Evolutionary conservation across 306 rosid genomes (phyloP), one percentile per base, ranked within the genome.

Genomic region (Trifolium repens): DNA sequence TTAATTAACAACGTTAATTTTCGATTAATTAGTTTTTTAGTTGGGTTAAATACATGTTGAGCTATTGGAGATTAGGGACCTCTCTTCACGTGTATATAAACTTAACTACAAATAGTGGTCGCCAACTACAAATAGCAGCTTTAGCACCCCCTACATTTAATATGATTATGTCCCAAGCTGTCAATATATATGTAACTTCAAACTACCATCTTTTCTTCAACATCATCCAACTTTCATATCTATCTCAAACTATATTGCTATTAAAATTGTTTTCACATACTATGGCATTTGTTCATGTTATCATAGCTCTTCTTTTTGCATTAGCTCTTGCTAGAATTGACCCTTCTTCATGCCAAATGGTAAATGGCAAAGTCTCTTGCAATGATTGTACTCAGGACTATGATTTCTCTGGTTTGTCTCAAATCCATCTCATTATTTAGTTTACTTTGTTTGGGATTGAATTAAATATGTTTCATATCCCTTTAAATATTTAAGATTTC

Each of bases 291-390:
- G 30, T 80, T 74, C 85, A 73, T 52, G 6, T 80, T 16, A 73
- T 85, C 75, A 58, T 79, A 37, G 74, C 83, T 16, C 77, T 91
- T 69, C 50, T 90, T 55, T 70, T 87, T 59, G 89, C 82, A 4
- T 24, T 86, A 70, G 83, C 79, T 67, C 55, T 90, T 37, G 80
- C 85, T 7, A 74, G 58, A 63, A 58, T 82, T 52, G 74, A 85
- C 65, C 83, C 78, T 15, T 80, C 98, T 13, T 40, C 83, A 27
- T 69, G 82, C 83, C 89, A 79, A 72, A 67, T 74, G 13, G 78
- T 88, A 1, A 80, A 85, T 69, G 97, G 85, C 72, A 94, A 86
- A 67, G 80, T 91, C 78, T 67, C 94, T 71, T 91, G 97, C 90
- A 86, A 71, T 8, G 94, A 94, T 58, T 94, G 97, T 84, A 24